Conservation (phyloP, 148 eudicot species). For the Chenopodium album region DNA sequence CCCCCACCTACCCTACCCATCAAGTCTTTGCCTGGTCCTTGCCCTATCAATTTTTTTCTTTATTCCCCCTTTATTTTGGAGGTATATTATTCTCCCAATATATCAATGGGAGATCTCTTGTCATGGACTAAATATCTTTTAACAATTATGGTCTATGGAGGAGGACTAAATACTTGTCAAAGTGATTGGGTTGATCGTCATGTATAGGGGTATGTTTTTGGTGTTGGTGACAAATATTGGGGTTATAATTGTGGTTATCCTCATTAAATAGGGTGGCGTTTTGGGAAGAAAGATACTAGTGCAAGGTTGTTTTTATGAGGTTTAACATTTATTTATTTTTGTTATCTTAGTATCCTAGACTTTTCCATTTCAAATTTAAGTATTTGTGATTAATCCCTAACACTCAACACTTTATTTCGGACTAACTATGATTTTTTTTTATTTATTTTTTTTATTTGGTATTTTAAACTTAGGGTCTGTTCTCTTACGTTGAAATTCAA, state of each 20-base stretch:
- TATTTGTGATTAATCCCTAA: no score
- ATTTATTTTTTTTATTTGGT: no score
- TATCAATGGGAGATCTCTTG: background rate
- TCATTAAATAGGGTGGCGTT: background rate
- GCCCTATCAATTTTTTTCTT: background rate
- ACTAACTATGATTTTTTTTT: no score
- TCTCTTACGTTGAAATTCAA: no score
- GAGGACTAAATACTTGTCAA: no score
- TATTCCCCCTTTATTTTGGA: background rate
- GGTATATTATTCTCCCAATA: background rate
- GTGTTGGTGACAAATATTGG: background rate
- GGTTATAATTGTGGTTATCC: background rate
- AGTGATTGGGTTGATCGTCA: no score
- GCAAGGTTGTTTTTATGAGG: background rate
- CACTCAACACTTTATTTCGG: no score
- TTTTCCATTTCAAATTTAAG: no score
- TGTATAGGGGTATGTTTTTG: no score
- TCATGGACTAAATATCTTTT: background rate
- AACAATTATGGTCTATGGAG: background rate
- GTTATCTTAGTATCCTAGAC: no score
- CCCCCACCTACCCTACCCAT: slow-evolving; percentile 10
- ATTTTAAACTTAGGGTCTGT: no score
- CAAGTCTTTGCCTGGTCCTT: slow-evolving; percentile 17
- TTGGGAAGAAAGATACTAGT: background rate
- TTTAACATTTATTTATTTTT: no score